phyloP scores from a whole-genome alignment of 1,284 basidiomycete genomes.

The Trametes pubescens region DNA sequence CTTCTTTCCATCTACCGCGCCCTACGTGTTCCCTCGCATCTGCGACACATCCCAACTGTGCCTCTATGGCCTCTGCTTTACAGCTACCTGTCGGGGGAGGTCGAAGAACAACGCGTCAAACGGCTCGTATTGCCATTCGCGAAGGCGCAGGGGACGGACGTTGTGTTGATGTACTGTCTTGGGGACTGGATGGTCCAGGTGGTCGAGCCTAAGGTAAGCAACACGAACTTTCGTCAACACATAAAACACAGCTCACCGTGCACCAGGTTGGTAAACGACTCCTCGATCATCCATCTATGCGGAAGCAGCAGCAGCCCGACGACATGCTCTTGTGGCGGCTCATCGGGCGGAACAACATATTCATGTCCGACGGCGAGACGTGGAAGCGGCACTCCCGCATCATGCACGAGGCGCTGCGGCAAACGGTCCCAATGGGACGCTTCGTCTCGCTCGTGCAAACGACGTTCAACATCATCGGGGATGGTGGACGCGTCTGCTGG shows the following conservation, averaged over 20 bases:
- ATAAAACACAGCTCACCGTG: neutral
- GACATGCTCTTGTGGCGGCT: constrained; percentile 41
- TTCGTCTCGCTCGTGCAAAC: constrained; percentile 38
- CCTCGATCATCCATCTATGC: constrained; percentile 26
- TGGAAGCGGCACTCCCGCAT: constrained; percentile 42
- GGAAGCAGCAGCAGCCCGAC: constrained; percentile 42
- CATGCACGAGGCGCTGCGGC: constrained; percentile 39
- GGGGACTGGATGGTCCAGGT: constrained; percentile 40
- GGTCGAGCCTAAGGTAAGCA: constrained; percentile 34
- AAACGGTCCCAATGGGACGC: constrained; percentile 39
- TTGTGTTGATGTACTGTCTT: constrained; percentile 36
- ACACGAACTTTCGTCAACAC: too few species aligned
- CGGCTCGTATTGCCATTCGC: constrained; percentile 37
- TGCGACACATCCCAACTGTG: constrained; percentile 37
- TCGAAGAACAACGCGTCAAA: constrained; percentile 35
- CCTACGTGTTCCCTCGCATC: constrained; percentile 26
- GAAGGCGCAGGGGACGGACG: constrained; percentile 23
- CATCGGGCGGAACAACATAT: constrained; percentile 41
- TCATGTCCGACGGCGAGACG: constrained; percentile 41
- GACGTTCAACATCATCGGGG: constrained; percentile 37
- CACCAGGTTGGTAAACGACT: constrained; percentile 25
- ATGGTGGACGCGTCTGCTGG: constrained; percentile 35
- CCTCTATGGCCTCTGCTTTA: constrained; percentile 32
- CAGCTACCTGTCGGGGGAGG: constrained; percentile 36
- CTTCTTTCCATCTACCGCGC: constrained; percentile 17